phyloP scores from a whole-genome alignment of 345 rosid species.

The Brassica nigra region DNA sequence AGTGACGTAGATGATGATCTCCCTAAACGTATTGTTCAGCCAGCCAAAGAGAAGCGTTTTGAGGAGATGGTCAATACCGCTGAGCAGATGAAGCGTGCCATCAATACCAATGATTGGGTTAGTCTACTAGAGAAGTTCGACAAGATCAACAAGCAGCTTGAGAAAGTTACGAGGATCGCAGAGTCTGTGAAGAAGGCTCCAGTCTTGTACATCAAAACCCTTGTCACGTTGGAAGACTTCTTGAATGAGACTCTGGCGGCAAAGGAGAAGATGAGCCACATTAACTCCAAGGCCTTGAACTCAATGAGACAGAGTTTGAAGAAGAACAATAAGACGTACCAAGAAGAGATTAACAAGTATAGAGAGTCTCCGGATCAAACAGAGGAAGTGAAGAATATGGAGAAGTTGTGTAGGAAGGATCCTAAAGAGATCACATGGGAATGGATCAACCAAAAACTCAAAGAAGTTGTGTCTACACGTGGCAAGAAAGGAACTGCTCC shows the following conservation, averaged over 20 bases:
- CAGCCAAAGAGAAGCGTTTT: slow-evolving; percentile 85
- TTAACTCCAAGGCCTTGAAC: slow-evolving; percentile 91
- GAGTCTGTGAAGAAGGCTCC: slow-evolving; percentile 69
- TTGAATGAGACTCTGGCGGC: slow-evolving; percentile 80
- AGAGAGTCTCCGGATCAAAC: slow-evolving; percentile 72
- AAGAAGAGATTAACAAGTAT: slow-evolving; percentile 63
- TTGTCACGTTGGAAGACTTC: slow-evolving; percentile 89
- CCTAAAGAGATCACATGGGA: too few species aligned
- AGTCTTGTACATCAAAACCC: slow-evolving; percentile 64
- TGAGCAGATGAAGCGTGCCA: slow-evolving; percentile 86
- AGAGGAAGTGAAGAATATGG: slow-evolving; percentile 64
- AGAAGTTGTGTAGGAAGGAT: too few species aligned
- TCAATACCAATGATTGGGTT: slow-evolving; percentile 96
- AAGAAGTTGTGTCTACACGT: too few species aligned
- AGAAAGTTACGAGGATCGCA: slow-evolving; percentile 77
- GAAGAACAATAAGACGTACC: slow-evolving; percentile 81
- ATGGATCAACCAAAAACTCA: too few species aligned
- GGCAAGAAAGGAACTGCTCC: too few species aligned
- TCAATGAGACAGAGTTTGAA: slow-evolving; percentile 92
- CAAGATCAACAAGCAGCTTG: slow-evolving; percentile 93
- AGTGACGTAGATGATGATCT: slow-evolving; percentile 74
- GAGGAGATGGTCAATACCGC: slow-evolving; percentile 76
- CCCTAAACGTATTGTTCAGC: slow-evolving; percentile 72
- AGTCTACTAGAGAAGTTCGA: slow-evolving; percentile 83
- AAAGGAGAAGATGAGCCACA: slow-evolving; percentile 77